These are phyloP conservation scores for Aureobasidium mangrovei DNA, from an alignment of 2,329 filamentous ascomycete species.

Conservation along the genomic window DNA sequence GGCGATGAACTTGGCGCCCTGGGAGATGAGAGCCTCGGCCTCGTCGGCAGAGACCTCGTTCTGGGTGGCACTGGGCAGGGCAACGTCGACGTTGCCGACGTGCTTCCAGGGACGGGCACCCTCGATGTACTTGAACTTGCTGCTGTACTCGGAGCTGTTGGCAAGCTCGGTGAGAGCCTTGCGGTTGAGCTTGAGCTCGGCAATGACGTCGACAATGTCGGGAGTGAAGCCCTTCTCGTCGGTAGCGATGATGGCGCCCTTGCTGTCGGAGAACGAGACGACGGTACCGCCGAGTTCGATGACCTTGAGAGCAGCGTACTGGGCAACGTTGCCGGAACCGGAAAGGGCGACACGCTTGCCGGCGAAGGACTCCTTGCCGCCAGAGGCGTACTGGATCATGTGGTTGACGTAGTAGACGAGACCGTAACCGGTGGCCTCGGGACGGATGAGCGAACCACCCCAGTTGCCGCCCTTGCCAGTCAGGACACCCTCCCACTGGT, in stretches of 20 bases:
- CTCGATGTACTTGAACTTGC: slow-evolving; percentile 75
- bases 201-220: slow-evolving; percentile 71
- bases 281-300: slow-evolving; percentile 93
- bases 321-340: slow-evolving; percentile 93
- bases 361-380: slow-evolving; percentile 70
- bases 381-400: slow-evolving; percentile 81
- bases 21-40: slow-evolving; percentile 68
- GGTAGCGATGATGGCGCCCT: slow-evolving; percentile 70
- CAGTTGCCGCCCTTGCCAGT: slow-evolving; percentile 91
- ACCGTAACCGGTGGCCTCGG: slow-evolving; percentile 94
- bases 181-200: slow-evolving; percentile 76
- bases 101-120: slow-evolving; percentile 87
- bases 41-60: slow-evolving; percentile 94
- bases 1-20: slow-evolving; percentile 75
- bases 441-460: slow-evolving; percentile 89
- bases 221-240: slow-evolving; percentile 64
- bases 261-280: slow-evolving; percentile 86
- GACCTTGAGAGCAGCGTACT: slow-evolving; percentile 92
- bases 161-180: slow-evolving; percentile 69
- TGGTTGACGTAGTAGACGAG: slow-evolving; percentile 93
- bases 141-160: slow-evolving; percentile 44
- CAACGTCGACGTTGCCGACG: slow-evolving; percentile 82
- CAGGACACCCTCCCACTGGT: slow-evolving; percentile 90
- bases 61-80: slow-evolving; percentile 88
- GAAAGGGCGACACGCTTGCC: slow-evolving; percentile 95